These are phyloP conservation scores for Saussurea involucrata DNA, from an alignment of 129 eudicot genomes.

Conservation along the genomic window DNA sequence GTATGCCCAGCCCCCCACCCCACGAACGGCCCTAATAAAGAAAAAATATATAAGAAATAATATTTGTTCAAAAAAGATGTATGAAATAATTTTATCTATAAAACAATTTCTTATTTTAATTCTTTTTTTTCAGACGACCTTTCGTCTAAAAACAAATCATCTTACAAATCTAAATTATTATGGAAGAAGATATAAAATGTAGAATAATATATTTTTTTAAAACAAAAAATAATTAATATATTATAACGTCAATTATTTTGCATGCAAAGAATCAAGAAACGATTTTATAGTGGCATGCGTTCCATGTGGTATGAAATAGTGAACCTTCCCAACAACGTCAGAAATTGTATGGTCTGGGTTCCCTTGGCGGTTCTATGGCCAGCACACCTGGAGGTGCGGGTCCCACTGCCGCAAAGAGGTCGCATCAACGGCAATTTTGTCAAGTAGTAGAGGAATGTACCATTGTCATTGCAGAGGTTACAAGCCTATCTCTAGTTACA, in stretches of 20 bases:
- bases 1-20: too few relatives aligned
- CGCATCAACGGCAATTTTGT: slow-evolving; percentile 6
- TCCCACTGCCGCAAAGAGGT: slow-evolving; percentile 34
- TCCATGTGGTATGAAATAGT: slow-evolving; percentile 24
- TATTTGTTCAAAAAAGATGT: too few relatives aligned
- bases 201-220: too few relatives aligned
- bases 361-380: slow-evolving; percentile 21
- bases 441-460: slow-evolving; percentile 19
- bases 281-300: slow-evolving; percentile 8
- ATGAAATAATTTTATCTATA: too few relatives aligned
- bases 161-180: neutral
- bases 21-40: too few relatives aligned
- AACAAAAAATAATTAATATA: too few relatives aligned
- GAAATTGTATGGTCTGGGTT: slow-evolving; percentile 1
- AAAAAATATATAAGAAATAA: too few relatives aligned
- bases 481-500: neutral
- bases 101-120: too few relatives aligned
- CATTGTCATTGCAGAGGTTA: neutral
- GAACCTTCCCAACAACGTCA: neutral
- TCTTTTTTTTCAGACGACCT: too few relatives aligned
- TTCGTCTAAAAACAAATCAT: too few relatives aligned
- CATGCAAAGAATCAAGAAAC: slow-evolving; percentile 9
- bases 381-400: slow-evolving; percentile 10
- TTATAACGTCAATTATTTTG: too few relatives aligned
- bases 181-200: too few relatives aligned